A percentile compares a stretch with the other conserved stretches of the same genome.
Evolutionary conservation across 108 stramenopile genomes (phyloP).

Genomic region (Fistulifera solaris): DNA sequence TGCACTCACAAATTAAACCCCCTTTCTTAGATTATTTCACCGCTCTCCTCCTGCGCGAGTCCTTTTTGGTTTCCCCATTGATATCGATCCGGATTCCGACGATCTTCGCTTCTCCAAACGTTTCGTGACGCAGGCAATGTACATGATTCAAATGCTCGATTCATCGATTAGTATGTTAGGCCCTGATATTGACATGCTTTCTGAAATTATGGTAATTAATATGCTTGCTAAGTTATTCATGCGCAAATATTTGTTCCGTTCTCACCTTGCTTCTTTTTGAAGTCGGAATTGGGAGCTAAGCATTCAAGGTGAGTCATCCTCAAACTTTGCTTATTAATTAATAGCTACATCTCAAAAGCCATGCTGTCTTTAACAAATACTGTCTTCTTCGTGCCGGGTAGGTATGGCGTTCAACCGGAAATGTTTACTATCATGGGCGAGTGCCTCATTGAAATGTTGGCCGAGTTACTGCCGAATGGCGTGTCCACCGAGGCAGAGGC

Average conservation of each 20-base stretch:
- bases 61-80: conserved; percentile 25
- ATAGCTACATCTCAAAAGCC: too few species aligned
- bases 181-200: conserved; percentile 2
- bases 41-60: conserved; percentile 13
- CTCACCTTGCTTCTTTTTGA: too few species aligned
- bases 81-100: conserved; percentile 16
- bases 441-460: conserved; percentile 1
- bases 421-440: conserved; percentile 8
- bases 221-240: too few species aligned
- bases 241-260: too few species aligned
- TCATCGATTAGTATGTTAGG: conserved; percentile 21
- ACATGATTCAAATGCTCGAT: conserved; percentile 28
- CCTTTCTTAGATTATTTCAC: conserved; percentile 15
- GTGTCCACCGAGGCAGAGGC: background rate
- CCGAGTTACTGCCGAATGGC: background rate
- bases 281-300: too few species aligned
- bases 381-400: too few species aligned
- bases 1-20: too few species aligned
- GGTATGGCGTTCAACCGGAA: conserved; percentile 6
- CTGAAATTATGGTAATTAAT: too few species aligned
- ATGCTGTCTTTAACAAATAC: too few species aligned
- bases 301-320: too few species aligned
- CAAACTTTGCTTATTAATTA: too few species aligned
- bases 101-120: conserved; percentile 15
- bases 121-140: conserved; percentile 22